Base-by-base conservation (phyloP, 345 rosid genomes). In the Lepidium africanum region DNA sequence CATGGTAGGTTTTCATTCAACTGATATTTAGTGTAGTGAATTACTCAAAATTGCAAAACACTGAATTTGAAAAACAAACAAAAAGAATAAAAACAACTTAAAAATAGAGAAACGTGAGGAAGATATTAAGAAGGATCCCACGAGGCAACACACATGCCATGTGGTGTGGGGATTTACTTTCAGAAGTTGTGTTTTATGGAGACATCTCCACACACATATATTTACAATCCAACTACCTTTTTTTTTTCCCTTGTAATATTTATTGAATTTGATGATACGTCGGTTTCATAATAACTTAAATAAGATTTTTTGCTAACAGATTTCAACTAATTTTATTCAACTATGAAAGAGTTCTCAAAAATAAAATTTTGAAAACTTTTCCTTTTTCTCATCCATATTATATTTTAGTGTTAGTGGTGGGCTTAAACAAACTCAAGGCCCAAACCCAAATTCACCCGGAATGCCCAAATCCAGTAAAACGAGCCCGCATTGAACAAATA, bases 161-260 rank as follows among this genome's bases (percentile, higher is more conserved):
- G 63, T 71, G 75, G 75, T 45, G 75, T 54, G 69, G 69, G 57
- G 69, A 53, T n/a, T 43, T 45, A 71, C 16, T 71, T 58, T 45
- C 60, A 70, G 48, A 71, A 71, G 69, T 62, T 71, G 48, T 63
- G 63, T 53, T 43, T 38, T 63, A 40, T 53, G 75, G 75, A 71
- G 75, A 71, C 75, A 71, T 45, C 41, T 71, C 57, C 62, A 62
- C 56, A 71, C 32, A 30, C 33, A 30, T 30, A 30, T 30, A 27
- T 16, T 14, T 71, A 27, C 41, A 13, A 66, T 59, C 50, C 61
- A 52, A 27, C 30, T 38, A 38, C 37, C 21, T 1, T 4, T n/a
- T 37, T 37, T 30, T 6, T 30, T 6, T 30, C 6, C 5, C 5
- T 30, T 5, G 33, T 0, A 47, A 63, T 46, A 63, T 62, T 17